Conservation (phyloP, 768 basidiomycete species). For the Lentinula lateritia region DNA sequence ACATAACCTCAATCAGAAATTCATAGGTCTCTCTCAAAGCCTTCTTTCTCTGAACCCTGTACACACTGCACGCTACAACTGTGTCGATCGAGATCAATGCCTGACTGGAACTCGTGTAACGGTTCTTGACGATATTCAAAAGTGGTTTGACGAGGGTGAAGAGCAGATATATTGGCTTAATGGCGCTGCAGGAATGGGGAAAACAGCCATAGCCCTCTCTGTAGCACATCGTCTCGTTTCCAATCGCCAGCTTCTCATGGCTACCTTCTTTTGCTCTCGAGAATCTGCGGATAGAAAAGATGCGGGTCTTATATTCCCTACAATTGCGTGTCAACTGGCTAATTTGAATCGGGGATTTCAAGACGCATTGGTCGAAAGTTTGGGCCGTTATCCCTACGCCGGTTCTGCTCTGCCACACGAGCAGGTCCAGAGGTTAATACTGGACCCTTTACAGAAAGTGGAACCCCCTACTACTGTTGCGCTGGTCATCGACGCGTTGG, state of each 20-base stretch:
- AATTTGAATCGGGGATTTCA: neutral
- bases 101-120: neutral
- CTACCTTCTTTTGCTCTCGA: constrained; percentile 10
- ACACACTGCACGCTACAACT: neutral
- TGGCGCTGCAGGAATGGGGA: constrained; percentile 11
- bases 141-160: neutral
- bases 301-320: neutral
- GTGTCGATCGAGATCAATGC: neutral
- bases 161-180: constrained; percentile 10
- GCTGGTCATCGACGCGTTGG: neutral
- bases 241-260: constrained; percentile 2
- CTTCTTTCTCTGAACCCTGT: neutral
- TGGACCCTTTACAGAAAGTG: neutral
- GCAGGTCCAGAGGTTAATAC: neutral
- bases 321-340: constrained; percentile 7
- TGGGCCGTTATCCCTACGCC: neutral
- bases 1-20: neutral
- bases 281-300: constrained; percentile 6
- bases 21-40: neutral
- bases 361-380: neutral
- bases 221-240: constrained; percentile 3
- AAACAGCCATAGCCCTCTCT: constrained; percentile 10
- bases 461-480: neutral
- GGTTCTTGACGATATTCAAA: constrained; percentile 1
- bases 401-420: neutral